Evolutionary conservation across 306 rosid genomes (phyloP).

Genomic region (Citrullus colocynthis): DNA sequence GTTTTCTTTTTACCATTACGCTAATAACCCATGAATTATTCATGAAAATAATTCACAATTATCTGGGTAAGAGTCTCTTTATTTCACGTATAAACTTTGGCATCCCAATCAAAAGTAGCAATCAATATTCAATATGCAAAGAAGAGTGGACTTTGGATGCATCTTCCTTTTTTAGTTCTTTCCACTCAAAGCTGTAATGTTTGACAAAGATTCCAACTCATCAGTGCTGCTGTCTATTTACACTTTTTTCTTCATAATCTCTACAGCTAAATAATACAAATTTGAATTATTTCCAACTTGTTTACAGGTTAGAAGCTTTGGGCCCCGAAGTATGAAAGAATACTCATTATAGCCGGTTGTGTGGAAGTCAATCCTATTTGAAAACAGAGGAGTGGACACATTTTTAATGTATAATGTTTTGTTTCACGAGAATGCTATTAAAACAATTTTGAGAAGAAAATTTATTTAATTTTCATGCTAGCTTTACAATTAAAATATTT

Average conservation of each 20-base stretch:
- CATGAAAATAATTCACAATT: too few species aligned
- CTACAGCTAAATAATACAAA: background rate
- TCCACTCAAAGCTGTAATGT: background rate
- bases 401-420: too few species aligned
- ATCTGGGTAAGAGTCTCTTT: too few species aligned
- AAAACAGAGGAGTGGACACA: too few species aligned
- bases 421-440: too few species aligned
- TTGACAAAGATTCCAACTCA: background rate
- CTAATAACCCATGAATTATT: too few species aligned
- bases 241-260: background rate
- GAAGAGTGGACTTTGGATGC: background rate
- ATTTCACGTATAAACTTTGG: background rate
- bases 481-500: too few species aligned
- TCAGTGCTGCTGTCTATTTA: background rate
- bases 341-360: too few species aligned
- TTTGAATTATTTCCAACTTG: background rate
- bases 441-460: too few species aligned
- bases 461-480: too few species aligned
- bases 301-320: background rate
- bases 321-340: background rate
- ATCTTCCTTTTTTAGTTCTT: background rate
- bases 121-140: background rate
- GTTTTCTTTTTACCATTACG: too few species aligned
- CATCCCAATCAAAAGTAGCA: background rate
- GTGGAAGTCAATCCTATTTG: too few species aligned